phyloP scores from a whole-genome alignment of 345 rosid genomes.

The Pistacia integerrima region DNA sequence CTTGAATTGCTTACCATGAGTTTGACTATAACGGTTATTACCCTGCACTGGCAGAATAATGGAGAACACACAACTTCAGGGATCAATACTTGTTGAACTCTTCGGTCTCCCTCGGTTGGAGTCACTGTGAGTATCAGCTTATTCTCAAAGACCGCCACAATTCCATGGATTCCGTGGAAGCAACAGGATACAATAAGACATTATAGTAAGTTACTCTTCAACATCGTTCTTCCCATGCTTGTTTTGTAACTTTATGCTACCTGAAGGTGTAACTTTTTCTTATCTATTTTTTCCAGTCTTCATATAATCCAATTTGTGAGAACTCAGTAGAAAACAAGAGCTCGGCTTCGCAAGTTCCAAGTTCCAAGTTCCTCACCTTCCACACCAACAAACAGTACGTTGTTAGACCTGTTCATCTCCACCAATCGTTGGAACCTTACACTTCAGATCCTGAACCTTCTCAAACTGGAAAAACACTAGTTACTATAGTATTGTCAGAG shows the following conservation, averaged over 20 bases:
- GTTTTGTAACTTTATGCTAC: neutral
- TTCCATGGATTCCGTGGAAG: conserved; percentile 27
- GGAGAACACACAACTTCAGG: conserved; percentile 53
- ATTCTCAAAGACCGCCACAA: conserved; percentile 24
- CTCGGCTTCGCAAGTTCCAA: neutral
- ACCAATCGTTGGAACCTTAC: conserved; percentile 62
- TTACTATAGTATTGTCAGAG: conserved; percentile 35
- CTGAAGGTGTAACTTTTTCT: neutral
- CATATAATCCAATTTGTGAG: conserved; percentile 65
- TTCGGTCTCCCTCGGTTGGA: conserved; percentile 57
- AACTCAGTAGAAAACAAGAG: conserved; percentile 35
- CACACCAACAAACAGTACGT: conserved; percentile 40
- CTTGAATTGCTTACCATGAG: neutral
- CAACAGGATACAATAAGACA: conserved; percentile 8
- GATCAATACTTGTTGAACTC: conserved; percentile 47
- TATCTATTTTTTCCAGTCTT: conserved; percentile 50
- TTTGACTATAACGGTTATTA: neutral
- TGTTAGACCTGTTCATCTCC: conserved; percentile 69
- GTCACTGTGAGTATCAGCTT: conserved; percentile 57
- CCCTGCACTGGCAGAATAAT: conserved; percentile 48
- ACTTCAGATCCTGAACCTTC: conserved; percentile 63
- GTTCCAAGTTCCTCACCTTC: conserved; percentile 27
- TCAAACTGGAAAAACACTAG: conserved; percentile 47
- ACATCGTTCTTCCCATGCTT: neutral
- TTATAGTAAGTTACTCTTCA: conserved; percentile 48